phyloP scores from a whole-genome alignment of 345 rosid species.

The Lumnitzera racemosa region DNA sequence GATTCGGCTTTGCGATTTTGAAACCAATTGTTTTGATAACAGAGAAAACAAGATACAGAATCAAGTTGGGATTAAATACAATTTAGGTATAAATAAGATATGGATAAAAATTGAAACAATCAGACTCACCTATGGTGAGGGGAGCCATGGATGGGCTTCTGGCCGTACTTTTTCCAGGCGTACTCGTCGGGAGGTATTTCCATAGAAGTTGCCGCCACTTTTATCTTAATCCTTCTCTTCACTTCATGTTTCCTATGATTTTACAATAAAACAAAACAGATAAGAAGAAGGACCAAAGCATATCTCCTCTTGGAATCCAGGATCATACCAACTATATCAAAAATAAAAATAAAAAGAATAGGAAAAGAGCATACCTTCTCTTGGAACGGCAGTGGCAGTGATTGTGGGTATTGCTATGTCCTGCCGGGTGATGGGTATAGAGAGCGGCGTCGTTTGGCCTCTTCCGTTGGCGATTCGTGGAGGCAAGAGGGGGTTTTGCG shows the following conservation, averaged over 20 bases:
- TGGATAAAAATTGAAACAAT: too few relatives aligned
- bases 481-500: conserved; percentile 33
- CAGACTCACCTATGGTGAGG: conserved; percentile 26
- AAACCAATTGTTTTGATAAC: too few relatives aligned
- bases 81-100: neutral
- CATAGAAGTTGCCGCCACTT: conserved; percentile 28
- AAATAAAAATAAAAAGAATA: too few relatives aligned
- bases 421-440: conserved; percentile 10
- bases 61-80: neutral
- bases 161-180: conserved; percentile 47
- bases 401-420: conserved; percentile 2
- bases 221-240: conserved; percentile 29
- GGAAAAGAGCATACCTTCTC: conserved; percentile 18
- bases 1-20: neutral
- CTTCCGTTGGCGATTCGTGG: conserved; percentile 18
- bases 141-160: conserved; percentile 47
- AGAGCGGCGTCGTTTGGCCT: conserved; percentile 27
- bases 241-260: conserved; percentile 24
- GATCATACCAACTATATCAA: too few relatives aligned
- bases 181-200: conserved; percentile 39
- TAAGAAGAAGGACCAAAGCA: too few relatives aligned
- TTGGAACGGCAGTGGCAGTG: conserved; percentile 42
- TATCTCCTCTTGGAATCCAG: too few relatives aligned
- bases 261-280: too few relatives aligned
- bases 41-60: too few relatives aligned